These are phyloP conservation scores for Aspergillus novoparasiticus DNA, from an alignment of 2,329 filamentous ascomycete genomes.

Conservation along the genomic window DNA sequence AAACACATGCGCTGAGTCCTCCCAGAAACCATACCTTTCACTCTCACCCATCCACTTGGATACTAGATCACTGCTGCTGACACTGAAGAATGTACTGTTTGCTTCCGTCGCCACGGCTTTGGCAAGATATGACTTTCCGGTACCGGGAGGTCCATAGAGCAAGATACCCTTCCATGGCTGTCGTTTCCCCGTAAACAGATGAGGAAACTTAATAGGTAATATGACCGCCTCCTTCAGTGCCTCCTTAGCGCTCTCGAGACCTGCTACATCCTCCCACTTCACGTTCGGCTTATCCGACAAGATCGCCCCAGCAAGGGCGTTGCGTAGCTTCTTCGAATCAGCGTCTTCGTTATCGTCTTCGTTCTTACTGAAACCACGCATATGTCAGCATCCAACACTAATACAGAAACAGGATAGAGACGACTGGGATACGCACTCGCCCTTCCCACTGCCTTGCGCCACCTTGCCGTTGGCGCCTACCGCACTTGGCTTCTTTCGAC, in stretches of 20 bases:
- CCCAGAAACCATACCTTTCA: conserved; percentile 70
- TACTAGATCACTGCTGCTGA: conserved; percentile 94
- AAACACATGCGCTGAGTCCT: neutral
- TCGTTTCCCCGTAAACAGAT: conserved; percentile 91
- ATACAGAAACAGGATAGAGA: neutral
- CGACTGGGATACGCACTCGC: conserved; percentile 48
- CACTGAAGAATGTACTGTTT: conserved; percentile 98
- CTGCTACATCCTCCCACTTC: conserved; percentile 97
- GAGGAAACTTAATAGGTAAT: conserved; percentile 96
- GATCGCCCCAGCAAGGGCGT: conserved; percentile 87
- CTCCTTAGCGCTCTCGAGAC: conserved; percentile 91
- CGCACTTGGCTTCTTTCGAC: conserved; percentile 54
- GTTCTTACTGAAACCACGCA: conserved; percentile 40
- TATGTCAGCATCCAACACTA: neutral
- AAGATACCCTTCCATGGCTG: conserved; percentile 98
- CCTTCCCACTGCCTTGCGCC: conserved; percentile 55
- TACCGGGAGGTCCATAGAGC: conserved; percentile 93
- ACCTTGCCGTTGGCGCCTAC: conserved; percentile 56
- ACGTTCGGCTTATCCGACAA: conserved; percentile 94
- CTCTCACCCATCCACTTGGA: conserved; percentile 99
- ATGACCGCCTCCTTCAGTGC: conserved; percentile 97
- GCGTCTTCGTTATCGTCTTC: conserved; percentile 76
- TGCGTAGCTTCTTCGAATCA: conserved; percentile 92
- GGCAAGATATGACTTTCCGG: conserved; percentile 95
- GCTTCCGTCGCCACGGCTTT: conserved; percentile 98